These are phyloP conservation scores for Monotropa hypopitys DNA, from an alignment of 179 eudicot species.

Conservation along the genomic window DNA sequence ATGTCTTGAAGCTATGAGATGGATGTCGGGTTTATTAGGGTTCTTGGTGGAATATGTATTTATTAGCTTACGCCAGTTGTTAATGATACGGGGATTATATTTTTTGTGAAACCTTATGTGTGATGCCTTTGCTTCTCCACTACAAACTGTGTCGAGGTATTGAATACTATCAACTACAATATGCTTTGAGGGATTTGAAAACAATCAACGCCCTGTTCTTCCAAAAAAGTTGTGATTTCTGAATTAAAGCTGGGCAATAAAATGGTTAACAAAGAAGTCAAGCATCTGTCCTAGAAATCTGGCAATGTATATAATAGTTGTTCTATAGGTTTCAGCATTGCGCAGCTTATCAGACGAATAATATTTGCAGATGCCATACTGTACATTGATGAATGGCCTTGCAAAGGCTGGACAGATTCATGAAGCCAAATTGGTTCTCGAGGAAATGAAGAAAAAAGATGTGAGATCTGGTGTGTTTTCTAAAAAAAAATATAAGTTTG, in stretches of 20 bases:
- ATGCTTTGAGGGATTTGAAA: background rate
- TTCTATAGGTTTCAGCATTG: background rate
- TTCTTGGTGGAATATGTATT: background rate
- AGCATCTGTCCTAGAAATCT: background rate
- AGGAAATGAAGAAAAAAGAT: conserved; percentile 45
- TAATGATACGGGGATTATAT: background rate
- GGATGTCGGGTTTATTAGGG: background rate
- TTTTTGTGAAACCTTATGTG: background rate
- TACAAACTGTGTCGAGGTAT: background rate
- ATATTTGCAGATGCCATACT: conserved; percentile 73
- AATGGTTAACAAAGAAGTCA: background rate
- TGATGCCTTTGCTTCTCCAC: background rate
- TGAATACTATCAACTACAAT: background rate
- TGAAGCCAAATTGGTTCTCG: conserved; percentile 61
- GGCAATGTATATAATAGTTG: background rate
- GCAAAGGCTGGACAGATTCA: conserved; percentile 64
- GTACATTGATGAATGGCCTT: conserved; percentile 79
- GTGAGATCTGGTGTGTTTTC: conserved; percentile 54
- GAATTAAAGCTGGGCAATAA: background rate
- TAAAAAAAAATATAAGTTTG: background rate
- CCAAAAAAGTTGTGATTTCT: background rate
- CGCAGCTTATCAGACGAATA: conserved; percentile 2
- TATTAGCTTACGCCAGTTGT: too few species aligned
- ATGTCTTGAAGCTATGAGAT: background rate
- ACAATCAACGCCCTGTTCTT: background rate